phyloP scores from a whole-genome alignment of 179 eudicot species.

The Spinacia oleracea region DNA sequence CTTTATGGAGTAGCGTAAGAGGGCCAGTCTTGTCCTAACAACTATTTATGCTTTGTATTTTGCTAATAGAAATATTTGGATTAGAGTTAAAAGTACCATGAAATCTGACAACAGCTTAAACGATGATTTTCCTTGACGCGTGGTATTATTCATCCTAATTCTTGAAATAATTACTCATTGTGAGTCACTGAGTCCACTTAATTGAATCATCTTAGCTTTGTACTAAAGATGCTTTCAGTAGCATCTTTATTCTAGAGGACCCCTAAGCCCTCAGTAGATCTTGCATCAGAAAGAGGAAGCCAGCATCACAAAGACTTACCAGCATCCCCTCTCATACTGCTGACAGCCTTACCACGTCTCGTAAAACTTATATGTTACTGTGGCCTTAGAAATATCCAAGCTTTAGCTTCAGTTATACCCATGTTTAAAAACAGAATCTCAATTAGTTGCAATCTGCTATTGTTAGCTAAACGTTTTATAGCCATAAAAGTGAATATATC shows the following conservation, averaged over 20 bases:
- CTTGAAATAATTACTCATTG: neutral
- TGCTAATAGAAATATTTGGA: neutral
- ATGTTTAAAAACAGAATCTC: neutral
- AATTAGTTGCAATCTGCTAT: neutral
- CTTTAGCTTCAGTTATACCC: neutral
- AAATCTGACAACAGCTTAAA: neutral
- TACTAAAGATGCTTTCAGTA: neutral
- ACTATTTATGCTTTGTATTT: neutral
- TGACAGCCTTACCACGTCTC: neutral
- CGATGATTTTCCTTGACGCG: neutral
- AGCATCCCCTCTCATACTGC: no score
- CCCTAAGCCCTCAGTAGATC: neutral
- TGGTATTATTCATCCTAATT: neutral
- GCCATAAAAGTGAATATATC: neutral
- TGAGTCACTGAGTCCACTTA: neutral
- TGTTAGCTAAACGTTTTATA: neutral
- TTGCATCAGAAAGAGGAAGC: neutral
- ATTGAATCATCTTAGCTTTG: neutral
- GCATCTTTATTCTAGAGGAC: neutral
- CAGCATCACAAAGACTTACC: neutral
- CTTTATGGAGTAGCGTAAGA: neutral
- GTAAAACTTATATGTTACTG: neutral
- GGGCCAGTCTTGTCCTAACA: neutral
- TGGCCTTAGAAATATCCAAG: neutral
- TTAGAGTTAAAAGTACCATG: neutral